Evolutionary conservation across 192 early-diverging fungal genomes (phyloP), one percentile per base, ranked within the genome.

Genomic region (Backusella luteola): DNA sequence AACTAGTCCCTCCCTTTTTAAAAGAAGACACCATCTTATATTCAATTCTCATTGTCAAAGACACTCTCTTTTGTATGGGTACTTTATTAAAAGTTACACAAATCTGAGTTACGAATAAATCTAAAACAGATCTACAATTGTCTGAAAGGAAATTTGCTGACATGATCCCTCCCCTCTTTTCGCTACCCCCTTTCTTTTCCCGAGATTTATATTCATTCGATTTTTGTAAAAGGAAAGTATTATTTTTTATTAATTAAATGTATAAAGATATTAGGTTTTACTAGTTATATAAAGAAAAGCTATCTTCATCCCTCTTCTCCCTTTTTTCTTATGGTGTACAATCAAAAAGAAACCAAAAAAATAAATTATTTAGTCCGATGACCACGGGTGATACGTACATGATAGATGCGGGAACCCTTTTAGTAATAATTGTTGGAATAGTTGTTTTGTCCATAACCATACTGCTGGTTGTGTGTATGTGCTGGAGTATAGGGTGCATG

Each of bases 271-370:
- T 26, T 63, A 63, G 29, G 56, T 63, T 29, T 63, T 63, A 63
- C 11, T 63, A 29, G 14, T 63, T 63, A 29, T 63, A 63, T 26
- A 63, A 63, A 63, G 26, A 9, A 63, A 26, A 29, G 56, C 26
- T 11, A 63, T 29, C 56, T 29, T 63, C 56, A 63, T 29, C n/a
- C 56, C 14, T 29, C 56, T 29, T 23, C 26, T 9, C 4, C 23
- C 23, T 63, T 59, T 59, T 63, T 63, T 63, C 26, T 63, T 29
- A 29, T 63, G 56, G 56, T 63, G 56, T 63, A 63, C 56, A 63
- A 29, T 63, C 6, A 29, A 14, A 29, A 63, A 63, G 46, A 49
- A 19, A 49, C 46, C 46, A 29, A 29, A 63, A 63, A 63, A 29
- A 26, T 32, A 63, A 29, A 29, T 63, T 53, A 63, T 29, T 29